Conservation (phyloP, 371 early-diverging fungal genomes). For the Apophysomyces variabilis region DNA sequence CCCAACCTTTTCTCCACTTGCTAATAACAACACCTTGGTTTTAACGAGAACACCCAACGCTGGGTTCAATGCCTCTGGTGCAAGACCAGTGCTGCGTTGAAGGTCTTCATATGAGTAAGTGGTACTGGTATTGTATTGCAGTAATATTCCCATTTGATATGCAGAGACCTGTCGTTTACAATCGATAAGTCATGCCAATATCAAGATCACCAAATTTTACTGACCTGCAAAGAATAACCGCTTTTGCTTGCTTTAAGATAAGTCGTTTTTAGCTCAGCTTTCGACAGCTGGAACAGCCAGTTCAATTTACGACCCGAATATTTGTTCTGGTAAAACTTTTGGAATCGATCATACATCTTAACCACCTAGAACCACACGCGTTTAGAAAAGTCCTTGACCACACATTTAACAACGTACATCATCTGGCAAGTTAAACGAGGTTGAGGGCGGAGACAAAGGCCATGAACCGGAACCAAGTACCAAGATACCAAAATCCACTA, state of each 20-base stretch:
- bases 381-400: background rate
- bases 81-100: constrained; percentile 70
- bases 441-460: constrained; percentile 85
- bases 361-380: constrained; percentile 49
- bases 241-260: constrained; percentile 73
- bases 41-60: constrained; percentile 81
- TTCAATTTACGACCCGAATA: constrained; percentile 86
- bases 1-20: constrained; percentile 56
- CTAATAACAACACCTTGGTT: constrained; percentile 73
- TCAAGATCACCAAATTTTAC: no score
- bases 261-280: constrained; percentile 87
- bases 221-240: constrained; percentile 73
- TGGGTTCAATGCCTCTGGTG: constrained; percentile 67
- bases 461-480: constrained; percentile 88
- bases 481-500: constrained; percentile 84
- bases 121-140: constrained; percentile 78
- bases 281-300: constrained; percentile 91
- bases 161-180: constrained; percentile 61
- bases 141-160: constrained; percentile 90
- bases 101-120: constrained; percentile 72
- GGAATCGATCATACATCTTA: constrained; percentile 81
- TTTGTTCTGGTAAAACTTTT: constrained; percentile 81
- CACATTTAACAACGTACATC: constrained; percentile 52
- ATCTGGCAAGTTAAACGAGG: constrained; percentile 83
- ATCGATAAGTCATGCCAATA: background rate